These are phyloP conservation scores for Alternaria sp. DNA, from an alignment of 2,329 filamentous ascomycete genomes.

Conservation along the genomic window DNA sequence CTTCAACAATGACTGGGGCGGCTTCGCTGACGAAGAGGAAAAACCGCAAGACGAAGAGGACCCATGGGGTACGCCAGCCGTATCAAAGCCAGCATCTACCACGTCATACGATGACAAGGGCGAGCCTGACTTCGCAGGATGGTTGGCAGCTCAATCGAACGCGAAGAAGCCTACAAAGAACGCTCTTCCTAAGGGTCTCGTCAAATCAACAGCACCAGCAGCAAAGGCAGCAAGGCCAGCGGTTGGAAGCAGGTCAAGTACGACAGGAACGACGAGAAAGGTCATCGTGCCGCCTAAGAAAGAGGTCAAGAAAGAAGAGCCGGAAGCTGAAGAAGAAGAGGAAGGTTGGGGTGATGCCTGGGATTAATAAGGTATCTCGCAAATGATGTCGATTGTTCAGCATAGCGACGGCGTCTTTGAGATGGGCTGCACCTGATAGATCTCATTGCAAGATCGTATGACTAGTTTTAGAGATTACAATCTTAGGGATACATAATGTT, in stretches of 20 bases:
- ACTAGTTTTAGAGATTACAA: not conserved
- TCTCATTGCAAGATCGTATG: not conserved
- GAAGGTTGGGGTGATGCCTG: constrained; percentile 50
- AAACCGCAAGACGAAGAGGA: constrained; percentile 59
- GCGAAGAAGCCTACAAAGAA: constrained; percentile 71
- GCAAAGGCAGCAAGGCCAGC: constrained; percentile 43
- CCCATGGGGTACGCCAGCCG: constrained; percentile 56
- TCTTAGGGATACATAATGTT: constrained; percentile 8
- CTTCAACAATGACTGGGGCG: constrained; percentile 77
- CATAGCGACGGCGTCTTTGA: constrained; percentile 18
- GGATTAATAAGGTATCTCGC: constrained; percentile 21
- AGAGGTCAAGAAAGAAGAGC: constrained; percentile 39
- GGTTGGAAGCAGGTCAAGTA: constrained; percentile 38
- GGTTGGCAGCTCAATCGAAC: constrained; percentile 84
- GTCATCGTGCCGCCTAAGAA: constrained; percentile 37
- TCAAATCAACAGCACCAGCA: constrained; percentile 59
- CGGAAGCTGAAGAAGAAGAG: constrained; percentile 51
- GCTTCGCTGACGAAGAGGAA: constrained; percentile 64
- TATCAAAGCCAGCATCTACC: constrained; percentile 45
- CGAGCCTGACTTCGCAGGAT: constrained; percentile 95
- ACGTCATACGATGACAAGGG: constrained; percentile 78
- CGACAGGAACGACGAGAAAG: constrained; percentile 40
- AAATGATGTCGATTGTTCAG: constrained; percentile 5
- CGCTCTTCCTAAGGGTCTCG: constrained; percentile 80
- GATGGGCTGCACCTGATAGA: not conserved